Percentiles rank a stretch among this genome's conserved stretches.
Evolutionary conservation across 1,284 basidiomycete genomes (phyloP).

Genomic region (Cystobasidium slooffiae): DNA sequence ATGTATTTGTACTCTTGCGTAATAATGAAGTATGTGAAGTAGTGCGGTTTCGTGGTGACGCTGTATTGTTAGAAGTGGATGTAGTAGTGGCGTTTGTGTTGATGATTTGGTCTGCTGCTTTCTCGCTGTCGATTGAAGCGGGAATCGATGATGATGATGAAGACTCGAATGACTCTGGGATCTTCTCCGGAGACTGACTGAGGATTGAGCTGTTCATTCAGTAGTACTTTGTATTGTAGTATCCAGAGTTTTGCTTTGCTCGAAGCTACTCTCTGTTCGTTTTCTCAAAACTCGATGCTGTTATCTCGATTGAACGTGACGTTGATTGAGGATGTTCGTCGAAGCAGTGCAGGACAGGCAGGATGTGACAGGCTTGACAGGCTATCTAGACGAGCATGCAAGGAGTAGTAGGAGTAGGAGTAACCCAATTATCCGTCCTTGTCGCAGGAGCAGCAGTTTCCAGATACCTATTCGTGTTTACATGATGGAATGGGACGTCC

Average conservation of each 20-base stretch:
- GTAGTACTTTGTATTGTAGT: not conserved
- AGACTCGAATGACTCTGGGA: constrained; percentile 11
- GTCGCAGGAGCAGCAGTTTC: constrained; percentile 28
- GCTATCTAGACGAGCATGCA: constrained; percentile 3
- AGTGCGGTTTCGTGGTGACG: not conserved
- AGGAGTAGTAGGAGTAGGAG: not conserved
- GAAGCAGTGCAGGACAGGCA: too few relatives aligned
- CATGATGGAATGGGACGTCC: too few relatives aligned
- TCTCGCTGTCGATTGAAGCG: not conserved
- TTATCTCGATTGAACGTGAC: constrained; percentile 11
- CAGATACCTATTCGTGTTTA: constrained; percentile 4
- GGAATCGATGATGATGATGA: constrained; percentile 7
- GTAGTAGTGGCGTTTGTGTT: too few relatives aligned
- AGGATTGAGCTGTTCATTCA: constrained; percentile 27
- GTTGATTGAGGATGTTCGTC: constrained; percentile 2
- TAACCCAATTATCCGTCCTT: constrained; percentile 36
- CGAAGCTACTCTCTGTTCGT: not conserved
- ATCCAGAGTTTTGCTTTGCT: not conserved
- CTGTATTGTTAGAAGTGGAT: too few relatives aligned
- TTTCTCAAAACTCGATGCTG: not conserved
- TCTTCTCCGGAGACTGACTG: constrained; percentile 19
- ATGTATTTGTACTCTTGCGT: not conserved
- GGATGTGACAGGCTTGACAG: too few relatives aligned
- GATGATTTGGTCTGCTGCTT: not conserved
- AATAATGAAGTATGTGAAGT: constrained; percentile 8